These are phyloP conservation scores for Mycena citricolor DNA, from an alignment of 1,284 basidiomycete genomes.

Conservation along the genomic window DNA sequence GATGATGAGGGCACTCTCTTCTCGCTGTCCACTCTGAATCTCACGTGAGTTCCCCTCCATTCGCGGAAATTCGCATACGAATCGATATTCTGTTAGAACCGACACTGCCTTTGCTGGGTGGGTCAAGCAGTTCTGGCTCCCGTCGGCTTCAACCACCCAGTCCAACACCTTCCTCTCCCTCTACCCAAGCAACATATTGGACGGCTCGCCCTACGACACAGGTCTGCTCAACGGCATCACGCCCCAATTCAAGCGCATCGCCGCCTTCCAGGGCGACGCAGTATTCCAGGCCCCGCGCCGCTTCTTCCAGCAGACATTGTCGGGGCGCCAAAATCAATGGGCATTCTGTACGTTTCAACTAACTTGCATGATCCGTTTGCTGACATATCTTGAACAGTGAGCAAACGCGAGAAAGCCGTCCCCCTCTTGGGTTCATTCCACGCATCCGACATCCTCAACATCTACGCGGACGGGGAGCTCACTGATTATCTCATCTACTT, in stretches of 20 bases:
- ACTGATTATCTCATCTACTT: slow-evolving; percentile 24
- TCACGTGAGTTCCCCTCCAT: neutral
- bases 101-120: neutral
- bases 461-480: slow-evolving; percentile 20
- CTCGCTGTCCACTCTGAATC: slow-evolving; percentile 25
- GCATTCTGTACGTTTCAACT: neutral
- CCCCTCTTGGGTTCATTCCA: slow-evolving; percentile 23
- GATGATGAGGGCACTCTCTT: slow-evolving; percentile 42
- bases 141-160: neutral
- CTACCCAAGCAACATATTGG: neutral
- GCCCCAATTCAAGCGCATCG: slow-evolving; percentile 18
- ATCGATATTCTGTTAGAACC: neutral
- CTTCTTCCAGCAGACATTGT: neutral
- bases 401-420: slow-evolving; percentile 20
- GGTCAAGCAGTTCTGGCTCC: neutral
- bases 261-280: slow-evolving; percentile 13
- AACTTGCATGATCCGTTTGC: neutral
- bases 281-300: slow-evolving; percentile 1
- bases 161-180: neutral
- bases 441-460: slow-evolving; percentile 17
- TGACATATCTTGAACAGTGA: slow-evolving; percentile 15
- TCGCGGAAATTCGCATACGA: neutral
- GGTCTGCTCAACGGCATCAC: neutral
- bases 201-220: slow-evolving; percentile 1
- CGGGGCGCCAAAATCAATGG: neutral